Evolutionary conservation across 305 asterid genomes (phyloP).

Genomic region (Solanum chacoense): DNA sequence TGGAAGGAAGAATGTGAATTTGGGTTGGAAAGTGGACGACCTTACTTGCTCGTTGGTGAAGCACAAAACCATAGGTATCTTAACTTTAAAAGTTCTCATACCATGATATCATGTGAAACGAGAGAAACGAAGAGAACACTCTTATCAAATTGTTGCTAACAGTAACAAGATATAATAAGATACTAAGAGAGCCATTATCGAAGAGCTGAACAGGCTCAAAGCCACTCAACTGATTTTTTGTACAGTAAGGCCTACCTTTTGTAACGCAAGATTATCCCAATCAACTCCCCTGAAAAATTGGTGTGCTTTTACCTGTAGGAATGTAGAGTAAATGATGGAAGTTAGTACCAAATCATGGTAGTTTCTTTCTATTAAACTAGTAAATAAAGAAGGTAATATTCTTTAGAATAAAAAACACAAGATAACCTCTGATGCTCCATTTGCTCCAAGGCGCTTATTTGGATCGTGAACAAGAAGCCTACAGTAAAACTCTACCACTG

Average conservation of each 20-base stretch:
- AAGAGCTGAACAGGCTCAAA: background rate
- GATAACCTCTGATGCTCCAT: conserved; percentile 79
- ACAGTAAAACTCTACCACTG: conserved; percentile 10
- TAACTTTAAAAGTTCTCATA: background rate
- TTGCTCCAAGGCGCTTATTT: conserved; percentile 76
- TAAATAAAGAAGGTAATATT: background rate
- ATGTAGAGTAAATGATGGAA: conserved; percentile 12
- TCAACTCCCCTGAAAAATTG: conserved; percentile 79
- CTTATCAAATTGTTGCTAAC: background rate
- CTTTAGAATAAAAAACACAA: conserved; percentile 2
- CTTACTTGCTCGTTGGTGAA: background rate
- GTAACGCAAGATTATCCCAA: conserved; percentile 86
- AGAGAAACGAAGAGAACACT: background rate
- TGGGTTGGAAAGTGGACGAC: background rate
- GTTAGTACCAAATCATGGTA: conserved; percentile 9
- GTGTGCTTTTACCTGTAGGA: conserved; percentile 72
- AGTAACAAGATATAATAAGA: background rate
- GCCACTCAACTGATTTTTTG: background rate
- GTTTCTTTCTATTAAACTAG: background rate
- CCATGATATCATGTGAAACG: background rate
- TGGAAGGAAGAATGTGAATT: background rate
- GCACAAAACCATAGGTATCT: background rate
- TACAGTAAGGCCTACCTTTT: conserved; percentile 41
- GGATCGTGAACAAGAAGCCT: conserved; percentile 84
- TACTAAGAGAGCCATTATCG: background rate